Conservation (phyloP, 345 rosid genomes). For the Durio zibethinus region DNA sequence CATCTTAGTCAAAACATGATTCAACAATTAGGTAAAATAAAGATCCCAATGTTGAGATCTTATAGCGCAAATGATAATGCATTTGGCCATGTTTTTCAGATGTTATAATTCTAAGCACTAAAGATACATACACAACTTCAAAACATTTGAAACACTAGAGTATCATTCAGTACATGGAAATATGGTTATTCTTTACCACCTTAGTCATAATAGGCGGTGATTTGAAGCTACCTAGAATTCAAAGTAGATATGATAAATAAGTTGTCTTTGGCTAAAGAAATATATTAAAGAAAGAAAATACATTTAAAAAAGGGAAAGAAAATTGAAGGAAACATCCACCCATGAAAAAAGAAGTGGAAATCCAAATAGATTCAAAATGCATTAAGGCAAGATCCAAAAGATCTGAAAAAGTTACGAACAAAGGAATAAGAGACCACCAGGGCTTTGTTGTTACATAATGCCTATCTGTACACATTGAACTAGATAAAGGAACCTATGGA, state of each 20-base stretch:
- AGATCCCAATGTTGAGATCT: background rate
- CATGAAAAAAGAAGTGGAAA: background rate
- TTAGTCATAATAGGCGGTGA: background rate
- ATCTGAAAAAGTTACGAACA: background rate
- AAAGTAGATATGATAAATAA: background rate
- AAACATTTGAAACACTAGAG: slow-evolving; percentile 2
- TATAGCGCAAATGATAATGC: slow-evolving; percentile 14
- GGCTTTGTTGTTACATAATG: background rate
- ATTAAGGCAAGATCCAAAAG: background rate
- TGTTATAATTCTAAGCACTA: background rate
- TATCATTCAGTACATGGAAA: background rate
- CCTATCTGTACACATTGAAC: background rate
- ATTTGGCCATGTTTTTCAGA: background rate
- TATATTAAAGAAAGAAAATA: background rate
- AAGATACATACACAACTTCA: slow-evolving; percentile 8
- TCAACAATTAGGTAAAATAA: slow-evolving; percentile 6
- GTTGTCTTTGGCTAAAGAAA: background rate
- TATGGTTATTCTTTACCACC: background rate
- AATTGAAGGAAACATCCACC: background rate
- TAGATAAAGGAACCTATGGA: background rate
- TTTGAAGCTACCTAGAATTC: background rate
- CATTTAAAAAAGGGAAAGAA: background rate
- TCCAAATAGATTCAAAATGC: background rate
- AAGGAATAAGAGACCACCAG: background rate
- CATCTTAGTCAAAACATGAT: background rate